Percentiles rank a stretch among this genome's conserved stretches.
Evolutionary conservation across 805 yeast genomes (phyloP).

Genomic region (Candida piceae): DNA sequence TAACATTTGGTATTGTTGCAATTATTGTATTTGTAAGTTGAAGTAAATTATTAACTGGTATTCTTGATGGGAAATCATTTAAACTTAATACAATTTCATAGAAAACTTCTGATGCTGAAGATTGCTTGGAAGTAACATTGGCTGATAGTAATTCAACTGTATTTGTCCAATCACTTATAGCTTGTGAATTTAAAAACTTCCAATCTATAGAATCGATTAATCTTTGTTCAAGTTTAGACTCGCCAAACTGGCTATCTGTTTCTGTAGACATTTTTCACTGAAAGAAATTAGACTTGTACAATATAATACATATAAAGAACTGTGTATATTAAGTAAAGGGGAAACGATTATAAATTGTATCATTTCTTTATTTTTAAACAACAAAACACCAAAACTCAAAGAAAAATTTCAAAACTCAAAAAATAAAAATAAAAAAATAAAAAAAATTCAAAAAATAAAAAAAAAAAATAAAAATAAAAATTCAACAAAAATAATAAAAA

Average conservation of each 20-base stretch:
- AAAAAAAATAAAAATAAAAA: no score
- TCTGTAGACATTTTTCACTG: not conserved
- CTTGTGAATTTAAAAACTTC: constrained; percentile 12
- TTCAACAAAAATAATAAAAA: no score
- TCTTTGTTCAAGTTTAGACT: constrained; percentile 1
- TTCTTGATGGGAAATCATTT: constrained; percentile 20
- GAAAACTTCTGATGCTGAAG: constrained; percentile 15
- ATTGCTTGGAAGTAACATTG: constrained; percentile 8
- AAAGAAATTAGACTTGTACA: no score
- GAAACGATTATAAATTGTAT: no score
- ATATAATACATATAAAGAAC: no score
- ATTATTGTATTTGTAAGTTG: constrained; percentile 19
- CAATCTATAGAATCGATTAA: constrained; percentile 7
- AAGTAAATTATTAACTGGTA: constrained; percentile 12
- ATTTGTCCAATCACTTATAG: constrained; percentile 10
- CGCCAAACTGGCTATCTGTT: not conserved
- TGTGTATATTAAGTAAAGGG: no score
- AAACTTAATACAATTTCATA: constrained; percentile 23
- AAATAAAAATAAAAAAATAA: no score
- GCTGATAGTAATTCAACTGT: constrained; percentile 8
- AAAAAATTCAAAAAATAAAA: no score
- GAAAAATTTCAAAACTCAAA: no score
- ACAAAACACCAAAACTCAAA: no score
- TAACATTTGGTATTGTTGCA: constrained; percentile 12
- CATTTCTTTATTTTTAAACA: no score